Conservation (phyloP, 2,329 filamentous ascomycete species). For the Ascochyta pisi region DNA sequence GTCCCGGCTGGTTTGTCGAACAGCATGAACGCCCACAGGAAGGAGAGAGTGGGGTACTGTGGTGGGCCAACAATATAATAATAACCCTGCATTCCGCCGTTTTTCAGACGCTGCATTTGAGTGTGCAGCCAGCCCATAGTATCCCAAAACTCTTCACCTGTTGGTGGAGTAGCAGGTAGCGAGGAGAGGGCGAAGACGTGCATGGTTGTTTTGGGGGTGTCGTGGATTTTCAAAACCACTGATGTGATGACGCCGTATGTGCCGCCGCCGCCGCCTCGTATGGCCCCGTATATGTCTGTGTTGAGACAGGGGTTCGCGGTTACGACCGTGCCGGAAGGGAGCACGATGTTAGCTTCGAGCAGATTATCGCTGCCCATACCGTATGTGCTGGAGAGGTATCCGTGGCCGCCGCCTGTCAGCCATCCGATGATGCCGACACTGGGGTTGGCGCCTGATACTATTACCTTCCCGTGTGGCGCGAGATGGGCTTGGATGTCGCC, state of each 20-base stretch:
- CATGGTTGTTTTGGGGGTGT: slow-evolving; percentile 39
- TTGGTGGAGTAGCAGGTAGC: slow-evolving; percentile 4
- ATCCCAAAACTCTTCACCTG: slow-evolving; percentile 24
- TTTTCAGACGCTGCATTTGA: slow-evolving; percentile 33
- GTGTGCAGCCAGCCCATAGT: slow-evolving; percentile 31
- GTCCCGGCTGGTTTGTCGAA: slow-evolving; percentile 33
- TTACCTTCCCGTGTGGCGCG: slow-evolving; percentile 18
- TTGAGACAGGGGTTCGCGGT: slow-evolving; percentile 34
- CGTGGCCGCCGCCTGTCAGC: slow-evolving; percentile 49
- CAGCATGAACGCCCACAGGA: slow-evolving; percentile 29
- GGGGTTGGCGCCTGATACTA: slow-evolving; percentile 34
- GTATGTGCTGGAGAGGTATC: slow-evolving; percentile 45
- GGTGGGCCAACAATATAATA: slow-evolving; percentile 36
- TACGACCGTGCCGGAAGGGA: slow-evolving; percentile 22
- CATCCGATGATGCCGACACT: slow-evolving; percentile 52
- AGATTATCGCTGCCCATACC: slow-evolving; percentile 50
- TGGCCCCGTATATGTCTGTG: slow-evolving; percentile 50
- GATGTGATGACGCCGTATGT: slow-evolving; percentile 51
- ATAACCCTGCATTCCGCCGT: slow-evolving; percentile 39
- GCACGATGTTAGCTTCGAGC: slow-evolving; percentile 46
- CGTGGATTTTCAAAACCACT: slow-evolving; percentile 27
- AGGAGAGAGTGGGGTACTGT: slow-evolving; percentile 15
- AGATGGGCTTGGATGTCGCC: slow-evolving; percentile 26
- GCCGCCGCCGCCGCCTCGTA: slow-evolving; percentile 51
- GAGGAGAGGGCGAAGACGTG: slow-evolving; percentile 26